These are phyloP conservation scores for Tricholoma sp. DNA, from an alignment of 768 basidiomycete species.

Conservation along the genomic window DNA sequence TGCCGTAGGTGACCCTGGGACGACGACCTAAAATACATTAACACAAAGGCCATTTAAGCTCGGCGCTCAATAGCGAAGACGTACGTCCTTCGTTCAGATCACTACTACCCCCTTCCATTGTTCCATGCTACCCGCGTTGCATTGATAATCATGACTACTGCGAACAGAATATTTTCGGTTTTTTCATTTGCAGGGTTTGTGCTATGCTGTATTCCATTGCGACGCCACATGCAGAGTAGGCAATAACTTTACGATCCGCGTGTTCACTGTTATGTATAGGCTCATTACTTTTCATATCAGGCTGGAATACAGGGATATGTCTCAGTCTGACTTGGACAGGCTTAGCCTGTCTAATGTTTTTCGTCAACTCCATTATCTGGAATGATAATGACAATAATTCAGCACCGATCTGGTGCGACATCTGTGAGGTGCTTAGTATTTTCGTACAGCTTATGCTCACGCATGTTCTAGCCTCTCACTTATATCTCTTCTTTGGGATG, in stretches of 20 bases:
- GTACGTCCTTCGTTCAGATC: too few species aligned
- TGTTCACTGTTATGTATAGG: not conserved
- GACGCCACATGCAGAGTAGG: not conserved
- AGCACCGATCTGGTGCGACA: constrained; percentile 32
- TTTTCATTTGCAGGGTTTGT: not conserved
- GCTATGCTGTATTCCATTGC: not conserved
- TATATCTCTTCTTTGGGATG: too few species aligned
- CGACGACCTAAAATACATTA: too few species aligned
- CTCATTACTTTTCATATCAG: constrained; percentile 10
- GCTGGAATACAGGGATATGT: constrained; percentile 48
- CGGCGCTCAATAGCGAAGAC: too few species aligned
- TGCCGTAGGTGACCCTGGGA: too few species aligned
- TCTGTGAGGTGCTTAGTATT: not conserved
- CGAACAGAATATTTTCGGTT: not conserved
- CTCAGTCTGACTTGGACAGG: constrained; percentile 46
- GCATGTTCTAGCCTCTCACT: too few species aligned
- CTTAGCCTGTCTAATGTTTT: constrained; percentile 35
- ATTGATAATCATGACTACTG: not conserved
- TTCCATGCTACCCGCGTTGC: too few species aligned
- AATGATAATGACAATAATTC: constrained; percentile 29
- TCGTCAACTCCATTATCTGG: constrained; percentile 50
- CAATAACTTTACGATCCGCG: not conserved
- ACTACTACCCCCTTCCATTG: too few species aligned
- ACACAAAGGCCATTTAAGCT: too few species aligned
- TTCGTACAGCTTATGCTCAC: not conserved